A percentile compares a stretch with the other conserved stretches of the same genome.
Evolutionary conservation across 768 basidiomycete species (phyloP).

Genomic region (Rubroboletus satanas): DNA sequence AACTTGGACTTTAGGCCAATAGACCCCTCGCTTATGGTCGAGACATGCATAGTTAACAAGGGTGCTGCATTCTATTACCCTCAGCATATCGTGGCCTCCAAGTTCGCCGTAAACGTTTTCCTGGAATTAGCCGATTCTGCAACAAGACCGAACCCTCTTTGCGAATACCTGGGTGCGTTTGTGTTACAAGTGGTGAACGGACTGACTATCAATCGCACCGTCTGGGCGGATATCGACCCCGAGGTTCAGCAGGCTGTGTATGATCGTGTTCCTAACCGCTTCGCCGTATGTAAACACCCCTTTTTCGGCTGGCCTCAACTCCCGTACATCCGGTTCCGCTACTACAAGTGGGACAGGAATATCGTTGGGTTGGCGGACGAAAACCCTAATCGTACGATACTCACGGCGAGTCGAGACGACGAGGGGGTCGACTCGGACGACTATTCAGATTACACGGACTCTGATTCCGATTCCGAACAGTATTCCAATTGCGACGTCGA

Average conservation of each 20-base stretch:
- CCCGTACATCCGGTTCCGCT: conserved; percentile 9
- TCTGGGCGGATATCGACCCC: conserved; percentile 13
- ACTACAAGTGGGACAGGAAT: conserved; percentile 20
- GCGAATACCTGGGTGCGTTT: conserved; percentile 28
- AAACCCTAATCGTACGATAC: not conserved
- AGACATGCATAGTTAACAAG: not conserved
- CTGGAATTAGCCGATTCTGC: conserved; percentile 2
- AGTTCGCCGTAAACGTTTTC: conserved; percentile 28
- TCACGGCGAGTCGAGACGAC: not conserved
- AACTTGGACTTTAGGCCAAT: conserved; percentile 7
- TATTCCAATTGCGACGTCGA: not conserved
- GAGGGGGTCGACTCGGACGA: not conserved
- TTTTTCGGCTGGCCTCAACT: not conserved
- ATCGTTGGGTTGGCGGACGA: conserved; percentile 15
- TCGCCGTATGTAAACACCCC: not conserved
- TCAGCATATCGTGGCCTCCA: conserved; percentile 13
- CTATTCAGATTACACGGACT: not conserved
- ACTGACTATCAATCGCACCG: not conserved
- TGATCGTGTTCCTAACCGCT: not conserved
- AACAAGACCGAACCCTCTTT: not conserved
- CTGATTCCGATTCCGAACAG: not conserved
- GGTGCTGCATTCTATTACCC: conserved; percentile 12
- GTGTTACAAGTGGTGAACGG: conserved; percentile 9
- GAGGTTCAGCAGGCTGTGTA: conserved; percentile 1
- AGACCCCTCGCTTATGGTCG: not conserved